phyloP scores from a whole-genome alignment of 208 protist species.

The Angomonas deanei region DNA sequence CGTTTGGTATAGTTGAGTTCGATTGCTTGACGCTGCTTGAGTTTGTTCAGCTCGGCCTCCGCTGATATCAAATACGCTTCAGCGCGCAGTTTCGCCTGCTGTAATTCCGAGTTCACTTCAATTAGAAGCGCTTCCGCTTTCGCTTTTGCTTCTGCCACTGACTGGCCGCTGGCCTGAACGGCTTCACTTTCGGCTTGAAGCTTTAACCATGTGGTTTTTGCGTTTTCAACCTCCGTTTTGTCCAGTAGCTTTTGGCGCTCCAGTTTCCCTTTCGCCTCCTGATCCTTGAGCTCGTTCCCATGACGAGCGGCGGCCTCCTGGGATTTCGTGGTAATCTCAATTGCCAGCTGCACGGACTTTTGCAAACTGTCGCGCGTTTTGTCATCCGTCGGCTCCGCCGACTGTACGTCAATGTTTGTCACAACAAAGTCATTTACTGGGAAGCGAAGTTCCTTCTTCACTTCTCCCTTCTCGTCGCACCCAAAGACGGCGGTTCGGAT shows the following conservation, averaged over 20 bases:
- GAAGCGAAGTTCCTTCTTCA: conserved; percentile 74
- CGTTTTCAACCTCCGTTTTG: conserved; percentile 80
- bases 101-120: conserved; percentile 81
- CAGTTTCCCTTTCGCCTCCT: conserved; percentile 88
- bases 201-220: conserved; percentile 71
- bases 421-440: conserved; percentile 90
- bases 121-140: conserved; percentile 87
- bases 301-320: conserved; percentile 93
- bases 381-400: conserved; percentile 90
- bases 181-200: conserved; percentile 91
- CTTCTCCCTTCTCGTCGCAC: conserved; percentile 34
- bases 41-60: conserved; percentile 80
- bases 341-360: conserved; percentile 96
- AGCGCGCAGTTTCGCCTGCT: conserved; percentile 82
- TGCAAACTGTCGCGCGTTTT: conserved; percentile 93
- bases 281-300: conserved; percentile 89
- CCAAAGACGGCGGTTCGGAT: conserved; percentile 95
- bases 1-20: conserved; percentile 79
- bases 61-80: conserved; percentile 79
- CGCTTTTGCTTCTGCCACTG: conserved; percentile 88
- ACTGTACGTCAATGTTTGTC: conserved; percentile 94
- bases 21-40: conserved; percentile 71
- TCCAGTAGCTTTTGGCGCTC: conserved; percentile 90
- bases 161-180: conserved; percentile 89
- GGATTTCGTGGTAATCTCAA: conserved; percentile 97